Conservation (phyloP, 805 yeast genomes). For the Sugiyamaella valdiviana region DNA sequence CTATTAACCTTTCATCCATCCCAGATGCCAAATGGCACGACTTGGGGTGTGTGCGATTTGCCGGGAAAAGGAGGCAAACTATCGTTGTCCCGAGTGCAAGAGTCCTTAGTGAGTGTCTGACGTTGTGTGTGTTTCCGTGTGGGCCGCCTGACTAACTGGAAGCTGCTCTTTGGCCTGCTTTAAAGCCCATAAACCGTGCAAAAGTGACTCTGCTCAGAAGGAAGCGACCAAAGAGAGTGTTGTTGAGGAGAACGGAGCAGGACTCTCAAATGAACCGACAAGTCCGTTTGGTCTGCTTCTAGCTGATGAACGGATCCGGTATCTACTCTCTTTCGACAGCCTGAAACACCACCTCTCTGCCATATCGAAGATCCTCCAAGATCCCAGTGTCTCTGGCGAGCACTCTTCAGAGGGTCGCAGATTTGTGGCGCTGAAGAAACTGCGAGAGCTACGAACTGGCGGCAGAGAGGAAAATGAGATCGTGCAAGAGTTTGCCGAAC, state of each 20-base stretch:
- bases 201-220: conserved; percentile 9
- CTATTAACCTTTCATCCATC: not conserved
- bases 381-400: conserved; percentile 45
- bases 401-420: conserved; percentile 46
- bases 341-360: conserved; percentile 51
- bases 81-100: conserved; percentile 52
- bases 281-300: conserved; percentile 29
- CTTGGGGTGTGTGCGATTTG: conserved; percentile 37
- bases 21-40: not conserved
- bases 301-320: conserved; percentile 39
- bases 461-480: conserved; percentile 62
- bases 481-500: conserved; percentile 61
- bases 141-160: not conserved
- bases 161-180: conserved; percentile 58
- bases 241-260: not conserved
- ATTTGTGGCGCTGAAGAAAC: conserved; percentile 55
- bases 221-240: not conserved
- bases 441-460: conserved; percentile 53
- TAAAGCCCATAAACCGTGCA: conserved; percentile 39
- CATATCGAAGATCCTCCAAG: conserved; percentile 43
- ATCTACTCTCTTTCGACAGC: conserved; percentile 45
- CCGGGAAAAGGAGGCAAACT: conserved; percentile 36
- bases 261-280: not conserved
- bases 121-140: conserved; percentile 1
- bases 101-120: conserved; percentile 13